A percentile compares a stretch with the other conserved stretches of the same genome.
phyloP scores from a whole-genome alignment of 441 rosid genomes.

The Biscutella laevigata region DNA sequence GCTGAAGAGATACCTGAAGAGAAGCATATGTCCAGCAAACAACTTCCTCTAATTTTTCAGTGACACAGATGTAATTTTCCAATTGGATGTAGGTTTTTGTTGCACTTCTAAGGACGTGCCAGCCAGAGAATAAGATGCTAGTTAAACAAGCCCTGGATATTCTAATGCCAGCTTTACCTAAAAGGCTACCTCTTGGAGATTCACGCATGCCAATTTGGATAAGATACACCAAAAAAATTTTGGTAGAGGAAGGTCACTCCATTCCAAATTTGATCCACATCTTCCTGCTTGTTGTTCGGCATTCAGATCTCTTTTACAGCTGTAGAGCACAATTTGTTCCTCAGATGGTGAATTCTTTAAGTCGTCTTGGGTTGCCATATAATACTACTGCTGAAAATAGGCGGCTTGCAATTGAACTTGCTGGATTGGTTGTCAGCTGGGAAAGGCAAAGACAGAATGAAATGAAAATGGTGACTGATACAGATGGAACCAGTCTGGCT shows the following conservation, averaged over 20 bases:
- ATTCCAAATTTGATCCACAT: slow-evolving; percentile 97
- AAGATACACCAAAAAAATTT: slow-evolving; percentile 92
- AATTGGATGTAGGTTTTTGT: slow-evolving; percentile 81
- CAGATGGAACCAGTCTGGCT: slow-evolving; percentile 53
- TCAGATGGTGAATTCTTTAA: slow-evolving; percentile 99
- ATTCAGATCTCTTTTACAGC: slow-evolving; percentile 95
- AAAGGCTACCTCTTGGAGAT: slow-evolving; percentile 93
- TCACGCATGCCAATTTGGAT: slow-evolving; percentile 99
- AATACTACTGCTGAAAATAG: slow-evolving; percentile 92
- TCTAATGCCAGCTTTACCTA: slow-evolving; percentile 96
- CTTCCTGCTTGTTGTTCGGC: slow-evolving; percentile 97
- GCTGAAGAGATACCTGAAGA: not conserved
- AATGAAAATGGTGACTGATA: slow-evolving; percentile 61
- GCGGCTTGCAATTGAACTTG: slow-evolving; percentile 99
- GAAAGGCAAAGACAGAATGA: slow-evolving; percentile 97
- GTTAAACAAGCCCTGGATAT: slow-evolving; percentile 99
- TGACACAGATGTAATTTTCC: slow-evolving; percentile 23
- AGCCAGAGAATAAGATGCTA: slow-evolving; percentile 93
- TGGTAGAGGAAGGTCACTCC: slow-evolving; percentile 99
- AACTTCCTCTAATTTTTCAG: not conserved
- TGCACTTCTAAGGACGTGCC: slow-evolving; percentile 98
- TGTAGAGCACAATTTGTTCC: slow-evolving; percentile 99
- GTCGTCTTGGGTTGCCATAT: slow-evolving; percentile 97
- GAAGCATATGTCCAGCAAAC: slow-evolving; percentile 6
- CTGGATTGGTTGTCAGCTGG: slow-evolving; percentile 99